These are phyloP conservation scores for Botrytis squamosa DNA, from an alignment of 2,329 filamentous ascomycete species.

Conservation along the genomic window DNA sequence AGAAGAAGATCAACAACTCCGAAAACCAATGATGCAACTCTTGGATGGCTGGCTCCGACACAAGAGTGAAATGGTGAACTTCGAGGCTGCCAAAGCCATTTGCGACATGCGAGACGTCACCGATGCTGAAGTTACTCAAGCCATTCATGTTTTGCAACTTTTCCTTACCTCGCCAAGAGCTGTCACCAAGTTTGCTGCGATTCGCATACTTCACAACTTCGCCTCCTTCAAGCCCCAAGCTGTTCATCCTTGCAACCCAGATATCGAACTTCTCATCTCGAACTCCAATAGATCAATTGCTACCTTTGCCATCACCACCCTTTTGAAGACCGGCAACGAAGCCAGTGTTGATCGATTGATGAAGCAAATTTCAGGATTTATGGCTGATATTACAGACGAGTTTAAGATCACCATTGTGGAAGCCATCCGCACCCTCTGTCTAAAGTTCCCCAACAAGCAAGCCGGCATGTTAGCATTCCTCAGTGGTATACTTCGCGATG, in stretches of 20 bases:
- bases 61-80: slow-evolving; percentile 99
- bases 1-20: slow-evolving; percentile 83
- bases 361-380: slow-evolving; percentile 98
- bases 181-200: slow-evolving; percentile 95
- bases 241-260: slow-evolving; percentile 91
- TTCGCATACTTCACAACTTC: slow-evolving; percentile 93
- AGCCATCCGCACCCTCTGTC: slow-evolving; percentile 89
- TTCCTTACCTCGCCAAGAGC: slow-evolving; percentile 95
- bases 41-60: slow-evolving; percentile 95
- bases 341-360: slow-evolving; percentile 94
- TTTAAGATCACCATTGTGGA: slow-evolving; percentile 99
- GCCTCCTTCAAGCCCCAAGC: slow-evolving; percentile 94
- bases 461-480: slow-evolving; percentile 97
- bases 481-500: slow-evolving; percentile 92
- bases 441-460: slow-evolving; percentile 98
- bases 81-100: slow-evolving; percentile 97
- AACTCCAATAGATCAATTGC: slow-evolving; percentile 97
- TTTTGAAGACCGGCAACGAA: slow-evolving; percentile 98
- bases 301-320: slow-evolving; percentile 95
- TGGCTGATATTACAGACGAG: slow-evolving; percentile 98
- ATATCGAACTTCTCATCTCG: slow-evolving; percentile 94
- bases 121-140: slow-evolving; percentile 86
- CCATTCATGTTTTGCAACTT: slow-evolving; percentile 91
- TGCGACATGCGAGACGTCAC: slow-evolving; percentile 92
- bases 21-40: slow-evolving; percentile 95